Conservation (phyloP, 257 asterid species). For the Nemophila menziesii region DNA sequence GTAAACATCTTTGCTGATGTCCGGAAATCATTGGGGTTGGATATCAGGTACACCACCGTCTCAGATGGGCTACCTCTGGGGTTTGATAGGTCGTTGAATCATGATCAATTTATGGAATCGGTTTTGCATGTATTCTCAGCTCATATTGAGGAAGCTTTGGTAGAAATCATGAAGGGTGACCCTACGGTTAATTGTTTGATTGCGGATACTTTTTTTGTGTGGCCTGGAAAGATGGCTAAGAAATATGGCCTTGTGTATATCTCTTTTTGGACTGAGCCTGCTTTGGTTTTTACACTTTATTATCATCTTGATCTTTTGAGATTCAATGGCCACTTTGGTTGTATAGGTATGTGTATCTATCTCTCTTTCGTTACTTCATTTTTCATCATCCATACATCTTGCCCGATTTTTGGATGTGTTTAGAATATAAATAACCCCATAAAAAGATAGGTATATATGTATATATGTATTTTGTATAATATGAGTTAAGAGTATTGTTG, state of each 20-base stretch:
- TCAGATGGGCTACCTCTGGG: constrained; percentile 32
- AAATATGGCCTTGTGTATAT: constrained; percentile 43
- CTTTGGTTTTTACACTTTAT: constrained; percentile 44
- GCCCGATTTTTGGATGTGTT: too few species aligned
- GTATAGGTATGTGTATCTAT: constrained; percentile 10
- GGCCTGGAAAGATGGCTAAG: constrained; percentile 47
- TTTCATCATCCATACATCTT: too few species aligned
- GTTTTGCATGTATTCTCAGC: constrained; percentile 40
- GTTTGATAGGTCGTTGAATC: constrained; percentile 32
- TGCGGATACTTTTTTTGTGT: constrained; percentile 53
- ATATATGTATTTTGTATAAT: too few species aligned
- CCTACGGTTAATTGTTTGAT: constrained; percentile 45
- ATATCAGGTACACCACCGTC: constrained; percentile 34
- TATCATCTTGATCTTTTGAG: constrained; percentile 37
- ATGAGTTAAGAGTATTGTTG: too few species aligned
- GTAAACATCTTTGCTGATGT: constrained; percentile 19
- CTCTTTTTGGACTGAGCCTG: constrained; percentile 76
- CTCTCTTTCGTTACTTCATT: too few species aligned
- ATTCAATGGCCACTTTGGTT: constrained; percentile 33
- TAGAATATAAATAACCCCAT: too few species aligned
- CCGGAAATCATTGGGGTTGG: constrained; percentile 21
- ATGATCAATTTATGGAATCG: constrained; percentile 32
- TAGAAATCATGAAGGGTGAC: constrained; percentile 8
- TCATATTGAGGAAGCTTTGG: constrained; percentile 32
- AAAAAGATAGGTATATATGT: too few species aligned